Base-by-base conservation (phyloP, 345 rosid genomes). In the Triadica sebifera region DNA sequence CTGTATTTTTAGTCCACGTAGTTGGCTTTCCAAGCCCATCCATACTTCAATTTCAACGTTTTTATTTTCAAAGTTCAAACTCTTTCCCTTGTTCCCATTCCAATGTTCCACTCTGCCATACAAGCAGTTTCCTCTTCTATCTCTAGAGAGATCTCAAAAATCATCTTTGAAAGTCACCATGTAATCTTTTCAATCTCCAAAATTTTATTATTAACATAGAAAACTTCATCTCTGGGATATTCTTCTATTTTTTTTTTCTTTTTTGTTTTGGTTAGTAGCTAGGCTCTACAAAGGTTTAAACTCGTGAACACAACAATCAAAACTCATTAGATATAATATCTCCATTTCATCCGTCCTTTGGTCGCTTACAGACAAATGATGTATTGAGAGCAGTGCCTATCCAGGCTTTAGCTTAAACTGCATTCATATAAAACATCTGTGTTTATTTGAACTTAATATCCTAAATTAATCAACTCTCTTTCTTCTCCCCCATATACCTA, bases 331-430 rank as follows among this genome's bases (percentile, higher is more conserved):
- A 34, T 37, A 22, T 29, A 41, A 15, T 13, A 4, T 29, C 34
- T 56, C 17, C 59, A 58, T 34, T 41, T 71, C 45, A 29, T 61
- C 60, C 47, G 75, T 37, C 68, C 57, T 25, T 60, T 12, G 46
- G 46, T 60, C 67, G 38, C 47, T 34, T n/a, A 50, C 47, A 64
- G 56, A 61, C 65, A 61, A 51, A 24, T 22, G 20, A 58, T 47
- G 43, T 58, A 16, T 71, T 34, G 74, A 71, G 56, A 71, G 46
- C 12, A 71, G 74, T 61, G 74, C 9, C 57, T 34, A 4, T 50
- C 6, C 75, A 50, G 37, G 45, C 58, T 57, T 41, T 45, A 70
- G 1, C 62, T 63, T 22, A 52, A 50, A n/a, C 62, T 53, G 59
- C 47, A 29, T 50, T 5, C 8, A 49, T 1, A 49, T 57, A 57